Evolutionary conservation across 345 rosid genomes (phyloP).

Genomic region (Moringa oleifera): DNA sequence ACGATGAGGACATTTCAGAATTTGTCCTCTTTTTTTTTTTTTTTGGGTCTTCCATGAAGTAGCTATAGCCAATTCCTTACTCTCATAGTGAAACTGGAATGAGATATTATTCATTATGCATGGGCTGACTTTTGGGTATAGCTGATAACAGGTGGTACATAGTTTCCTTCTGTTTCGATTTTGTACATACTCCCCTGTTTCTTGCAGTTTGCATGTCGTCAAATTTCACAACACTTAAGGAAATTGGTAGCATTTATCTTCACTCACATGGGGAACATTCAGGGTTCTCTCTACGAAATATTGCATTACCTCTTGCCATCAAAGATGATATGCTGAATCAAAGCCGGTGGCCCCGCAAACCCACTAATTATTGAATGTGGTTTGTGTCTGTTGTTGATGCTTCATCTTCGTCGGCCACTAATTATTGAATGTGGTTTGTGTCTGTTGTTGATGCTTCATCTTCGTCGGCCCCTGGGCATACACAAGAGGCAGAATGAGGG

Average conservation of each 20-base stretch:
- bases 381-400: not conserved
- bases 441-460: not conserved
- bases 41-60: too few relatives aligned
- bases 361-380: not conserved
- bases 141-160: too few relatives aligned
- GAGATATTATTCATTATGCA: too few relatives aligned
- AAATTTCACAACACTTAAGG: slow-evolving; percentile 59
- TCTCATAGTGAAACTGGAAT: too few relatives aligned
- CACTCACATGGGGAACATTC: slow-evolving; percentile 91
- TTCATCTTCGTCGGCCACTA: not conserved
- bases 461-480: not conserved
- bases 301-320: slow-evolving; percentile 56
- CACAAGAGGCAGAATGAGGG: too few relatives aligned
- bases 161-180: too few relatives aligned
- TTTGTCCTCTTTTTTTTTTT: too few relatives aligned
- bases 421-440: not conserved
- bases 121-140: too few relatives aligned
- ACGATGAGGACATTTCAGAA: too few relatives aligned
- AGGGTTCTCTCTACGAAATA: slow-evolving; percentile 84
- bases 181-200: too few relatives aligned
- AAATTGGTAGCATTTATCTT: slow-evolving; percentile 48
- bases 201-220: slow-evolving; percentile 58
- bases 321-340: slow-evolving; percentile 72
- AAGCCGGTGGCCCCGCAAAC: not conserved
- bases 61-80: too few relatives aligned